Evolutionary conservation across 108 stramenopile genomes (phyloP).

Genomic region (Nannochloropsis granulata): DNA sequence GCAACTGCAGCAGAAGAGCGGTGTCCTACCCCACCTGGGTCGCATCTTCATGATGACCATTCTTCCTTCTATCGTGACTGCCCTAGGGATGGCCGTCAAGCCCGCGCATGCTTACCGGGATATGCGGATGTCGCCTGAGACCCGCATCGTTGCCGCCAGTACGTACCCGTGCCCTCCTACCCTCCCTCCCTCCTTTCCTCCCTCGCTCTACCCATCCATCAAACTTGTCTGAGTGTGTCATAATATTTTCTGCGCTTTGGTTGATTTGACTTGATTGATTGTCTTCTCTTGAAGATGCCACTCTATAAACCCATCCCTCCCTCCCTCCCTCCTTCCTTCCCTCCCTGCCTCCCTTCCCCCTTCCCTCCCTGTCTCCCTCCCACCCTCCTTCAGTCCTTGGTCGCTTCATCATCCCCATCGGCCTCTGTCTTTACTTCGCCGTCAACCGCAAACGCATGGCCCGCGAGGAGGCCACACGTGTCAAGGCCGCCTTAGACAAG

Average conservation of each 20-base stretch:
- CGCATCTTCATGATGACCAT: neutral
- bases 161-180: neutral
- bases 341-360: neutral
- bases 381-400: neutral
- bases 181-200: too few species aligned
- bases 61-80: neutral
- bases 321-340: neutral
- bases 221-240: too few species aligned
- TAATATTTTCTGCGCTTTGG: too few species aligned
- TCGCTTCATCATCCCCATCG: neutral
- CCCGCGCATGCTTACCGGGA: neutral
- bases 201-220: too few species aligned
- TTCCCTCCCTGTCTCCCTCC: neutral
- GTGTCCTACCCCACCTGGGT: neutral
- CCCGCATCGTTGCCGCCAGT: neutral
- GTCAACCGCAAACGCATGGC: neutral
- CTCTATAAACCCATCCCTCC: neutral
- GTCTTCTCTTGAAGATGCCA: neutral
- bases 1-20: too few species aligned
- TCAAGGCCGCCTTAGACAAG: neutral
- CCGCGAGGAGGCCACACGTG: neutral
- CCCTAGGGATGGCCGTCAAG: neutral
- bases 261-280: neutral
- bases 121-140: neutral
- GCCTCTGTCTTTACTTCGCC: neutral